phyloP scores from a whole-genome alignment of 2,329 filamentous ascomycete genomes.

The Penicillium sp. region DNA sequence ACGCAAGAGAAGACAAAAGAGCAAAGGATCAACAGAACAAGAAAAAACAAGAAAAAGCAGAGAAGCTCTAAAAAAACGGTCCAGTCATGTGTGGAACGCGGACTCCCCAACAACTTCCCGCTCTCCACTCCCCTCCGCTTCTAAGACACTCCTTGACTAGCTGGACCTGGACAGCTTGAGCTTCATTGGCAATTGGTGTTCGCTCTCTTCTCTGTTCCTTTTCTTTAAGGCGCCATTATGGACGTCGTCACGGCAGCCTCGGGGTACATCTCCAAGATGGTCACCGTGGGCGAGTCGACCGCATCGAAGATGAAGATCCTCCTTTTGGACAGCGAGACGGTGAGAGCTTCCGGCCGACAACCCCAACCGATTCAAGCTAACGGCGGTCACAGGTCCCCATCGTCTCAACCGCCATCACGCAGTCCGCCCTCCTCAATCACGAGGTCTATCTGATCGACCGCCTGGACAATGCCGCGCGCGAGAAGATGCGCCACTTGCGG shows the following conservation, averaged over 20 bases:
- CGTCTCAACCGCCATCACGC: constrained; percentile 91
- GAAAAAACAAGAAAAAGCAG: background rate
- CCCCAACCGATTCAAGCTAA: constrained; percentile 26
- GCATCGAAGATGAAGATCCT: constrained; percentile 98
- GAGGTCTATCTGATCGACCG: constrained; percentile 98
- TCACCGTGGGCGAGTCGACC: constrained; percentile 74
- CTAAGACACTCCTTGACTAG: background rate
- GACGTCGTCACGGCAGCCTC: constrained; percentile 91
- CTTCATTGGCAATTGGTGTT: too few relatives aligned
- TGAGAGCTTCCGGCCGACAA: constrained; percentile 43
- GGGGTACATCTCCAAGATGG: constrained; percentile 95
- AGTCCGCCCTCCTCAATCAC: constrained; percentile 91
- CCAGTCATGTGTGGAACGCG: constrained; percentile 8
- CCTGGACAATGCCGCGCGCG: constrained; percentile 81
- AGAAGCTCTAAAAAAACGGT: constrained; percentile 6
- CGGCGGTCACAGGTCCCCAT: constrained; percentile 67
- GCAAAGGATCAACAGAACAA: constrained; percentile 6
- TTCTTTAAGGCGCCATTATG: constrained; percentile 59
- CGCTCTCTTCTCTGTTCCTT: background rate
- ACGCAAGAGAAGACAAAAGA: constrained; percentile 6
- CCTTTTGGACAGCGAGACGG: constrained; percentile 87
- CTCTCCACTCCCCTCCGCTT: constrained; percentile 3
- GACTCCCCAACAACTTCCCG: constrained; percentile 13
- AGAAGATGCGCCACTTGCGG: constrained; percentile 96
- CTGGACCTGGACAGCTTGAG: too few relatives aligned